A percentile compares a stretch with the other conserved stretches of the same genome.
Conservation (phyloP, 2,329 filamentous ascomycete species). For the Escovopsis sp. region DNA sequence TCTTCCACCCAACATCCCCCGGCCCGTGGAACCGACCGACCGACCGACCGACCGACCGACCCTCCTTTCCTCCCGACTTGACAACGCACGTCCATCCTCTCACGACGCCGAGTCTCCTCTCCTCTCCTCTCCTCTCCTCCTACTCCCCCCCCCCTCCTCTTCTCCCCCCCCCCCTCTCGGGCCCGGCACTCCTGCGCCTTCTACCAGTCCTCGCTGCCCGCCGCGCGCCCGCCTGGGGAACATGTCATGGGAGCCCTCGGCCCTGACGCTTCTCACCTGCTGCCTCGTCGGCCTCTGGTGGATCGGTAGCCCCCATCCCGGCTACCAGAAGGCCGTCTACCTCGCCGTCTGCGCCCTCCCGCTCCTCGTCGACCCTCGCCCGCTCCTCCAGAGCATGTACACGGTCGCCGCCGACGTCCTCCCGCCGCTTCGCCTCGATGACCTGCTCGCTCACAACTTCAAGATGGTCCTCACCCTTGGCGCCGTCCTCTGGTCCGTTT, state of each 20-base stretch:
- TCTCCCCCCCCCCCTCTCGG: constrained; percentile 1
- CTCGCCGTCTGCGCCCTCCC: constrained; percentile 17
- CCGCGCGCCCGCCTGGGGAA: constrained; percentile 20
- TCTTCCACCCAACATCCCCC: too few relatives aligned
- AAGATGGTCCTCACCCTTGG: constrained; percentile 40
- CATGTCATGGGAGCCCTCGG: constrained; percentile 28
- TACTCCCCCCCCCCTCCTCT: too few relatives aligned
- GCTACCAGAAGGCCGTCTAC: constrained; percentile 17
- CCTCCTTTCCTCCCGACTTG: too few relatives aligned
- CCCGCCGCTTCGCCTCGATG: constrained; percentile 28
- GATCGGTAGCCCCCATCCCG: constrained; percentile 18
- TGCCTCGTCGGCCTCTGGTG: constrained; percentile 23
- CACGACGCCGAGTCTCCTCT: too few relatives aligned
- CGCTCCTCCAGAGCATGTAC: constrained; percentile 15
- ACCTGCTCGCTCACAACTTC: constrained; percentile 31
- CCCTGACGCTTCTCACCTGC: constrained; percentile 25
- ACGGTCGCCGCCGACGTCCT: constrained; percentile 16
- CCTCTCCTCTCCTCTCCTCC: too few relatives aligned
- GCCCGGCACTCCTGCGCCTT: constrained; percentile 5
- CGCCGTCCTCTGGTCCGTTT: constrained; percentile 33
- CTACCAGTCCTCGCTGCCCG: constrained; percentile 6
- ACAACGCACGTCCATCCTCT: too few relatives aligned
- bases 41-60: too few relatives aligned
- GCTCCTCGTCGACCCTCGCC: constrained; percentile 18
- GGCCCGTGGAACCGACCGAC: too few relatives aligned